Percentiles rank a stretch among this genome's conserved stretches.
These are phyloP conservation scores for Boechera stricta DNA, from an alignment of 345 rosid species.

Conservation along the genomic window DNA sequence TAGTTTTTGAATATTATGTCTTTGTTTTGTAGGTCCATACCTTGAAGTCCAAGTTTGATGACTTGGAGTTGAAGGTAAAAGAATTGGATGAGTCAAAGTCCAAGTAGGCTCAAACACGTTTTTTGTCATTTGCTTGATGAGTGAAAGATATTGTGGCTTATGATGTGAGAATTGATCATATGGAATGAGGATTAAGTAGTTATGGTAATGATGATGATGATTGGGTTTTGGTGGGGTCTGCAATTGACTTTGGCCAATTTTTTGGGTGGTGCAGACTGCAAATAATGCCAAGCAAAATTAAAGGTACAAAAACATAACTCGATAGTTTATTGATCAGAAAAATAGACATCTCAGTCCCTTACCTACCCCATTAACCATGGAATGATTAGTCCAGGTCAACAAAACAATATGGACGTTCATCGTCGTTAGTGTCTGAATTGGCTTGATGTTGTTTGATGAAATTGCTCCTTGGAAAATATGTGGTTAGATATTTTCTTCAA, in stretches of 20 bases:
- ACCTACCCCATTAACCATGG: constrained; percentile 40
- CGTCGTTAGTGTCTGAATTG: background rate
- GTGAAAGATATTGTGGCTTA: constrained; percentile 1
- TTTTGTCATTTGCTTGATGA: constrained; percentile 14
- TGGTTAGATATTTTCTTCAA: constrained; percentile 28
- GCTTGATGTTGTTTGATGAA: constrained; percentile 23
- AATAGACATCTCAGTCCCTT: constrained; percentile 35
- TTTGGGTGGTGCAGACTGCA: constrained; percentile 44
- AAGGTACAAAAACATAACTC: background rate
- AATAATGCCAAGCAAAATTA: constrained; percentile 35
- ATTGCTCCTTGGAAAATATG: constrained; percentile 1
- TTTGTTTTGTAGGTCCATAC: no score
- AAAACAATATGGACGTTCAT: constrained; percentile 17
- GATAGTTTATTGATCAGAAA: background rate
- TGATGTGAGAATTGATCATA: constrained; percentile 3
- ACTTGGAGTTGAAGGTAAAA: no score
- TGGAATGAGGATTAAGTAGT: constrained; percentile 32
- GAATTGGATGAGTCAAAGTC: no score
- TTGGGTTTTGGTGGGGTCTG: constrained; percentile 40
- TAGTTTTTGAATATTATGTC: no score
- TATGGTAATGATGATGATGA: constrained; percentile 24
- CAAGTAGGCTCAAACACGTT: background rate
- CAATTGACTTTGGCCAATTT: constrained; percentile 35
- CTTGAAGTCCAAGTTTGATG: no score
- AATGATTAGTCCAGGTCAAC: constrained; percentile 34